Conservation (phyloP, 1,139 yeast species). For the Saccharomyces hybrid region DNA sequence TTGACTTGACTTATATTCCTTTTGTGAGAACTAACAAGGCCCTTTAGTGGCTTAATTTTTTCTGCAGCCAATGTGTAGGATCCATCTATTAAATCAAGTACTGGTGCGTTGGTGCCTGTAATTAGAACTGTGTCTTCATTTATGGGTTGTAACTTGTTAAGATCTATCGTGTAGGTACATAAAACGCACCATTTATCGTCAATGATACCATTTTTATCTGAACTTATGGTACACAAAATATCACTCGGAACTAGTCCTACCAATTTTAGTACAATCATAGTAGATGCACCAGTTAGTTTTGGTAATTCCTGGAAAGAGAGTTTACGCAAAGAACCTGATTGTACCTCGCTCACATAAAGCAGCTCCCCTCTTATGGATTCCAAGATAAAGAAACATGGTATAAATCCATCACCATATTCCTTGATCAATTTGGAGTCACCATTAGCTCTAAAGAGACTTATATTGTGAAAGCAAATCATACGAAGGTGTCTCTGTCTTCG, state of each 20-base stretch:
- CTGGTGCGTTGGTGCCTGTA: conserved; percentile 7
- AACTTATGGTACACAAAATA: conserved; percentile 2
- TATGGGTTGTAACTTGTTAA: conserved; percentile 12
- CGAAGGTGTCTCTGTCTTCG: conserved; percentile 25
- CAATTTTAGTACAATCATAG: conserved; percentile 16
- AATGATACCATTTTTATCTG: not conserved
- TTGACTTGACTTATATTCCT: conserved; percentile 4
- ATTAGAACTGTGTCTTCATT: conserved; percentile 8
- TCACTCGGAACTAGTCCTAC: conserved; percentile 17
- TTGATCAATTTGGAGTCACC: not conserved
- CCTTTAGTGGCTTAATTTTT: not conserved
- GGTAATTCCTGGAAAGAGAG: conserved; percentile 25
- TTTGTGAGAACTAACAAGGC: not conserved
- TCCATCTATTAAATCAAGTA: conserved; percentile 19
- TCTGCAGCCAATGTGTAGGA: conserved; percentile 10
- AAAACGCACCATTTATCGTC: conserved; percentile 18
- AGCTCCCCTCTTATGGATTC: conserved; percentile 17
- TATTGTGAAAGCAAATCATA: conserved; percentile 17
- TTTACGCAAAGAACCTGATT: conserved; percentile 11
- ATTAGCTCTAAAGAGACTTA: conserved; percentile 7
- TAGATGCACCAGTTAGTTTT: conserved; percentile 5
- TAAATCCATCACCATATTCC: conserved; percentile 1
- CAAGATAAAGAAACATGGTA: conserved; percentile 19
- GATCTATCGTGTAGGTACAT: conserved; percentile 11
- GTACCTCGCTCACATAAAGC: conserved; percentile 26